Evolutionary conservation across 2,329 filamentous ascomycete species (phyloP).

Genomic region (Verticillium dahliae): DNA sequence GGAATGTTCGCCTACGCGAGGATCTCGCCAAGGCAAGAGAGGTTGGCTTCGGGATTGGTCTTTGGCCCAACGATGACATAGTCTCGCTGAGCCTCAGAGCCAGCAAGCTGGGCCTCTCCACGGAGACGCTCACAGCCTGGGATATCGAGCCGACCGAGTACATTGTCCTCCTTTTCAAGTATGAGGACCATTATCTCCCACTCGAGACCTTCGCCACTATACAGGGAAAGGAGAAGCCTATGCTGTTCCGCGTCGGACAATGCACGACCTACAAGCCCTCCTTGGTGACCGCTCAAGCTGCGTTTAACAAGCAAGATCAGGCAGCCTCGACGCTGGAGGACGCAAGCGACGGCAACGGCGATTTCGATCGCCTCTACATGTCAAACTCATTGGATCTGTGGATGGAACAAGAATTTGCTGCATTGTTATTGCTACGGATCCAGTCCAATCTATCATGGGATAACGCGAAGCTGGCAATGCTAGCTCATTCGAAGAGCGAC

Average conservation of each 20-base stretch:
- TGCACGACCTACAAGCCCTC: conserved; percentile 69
- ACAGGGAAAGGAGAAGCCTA: conserved; percentile 20
- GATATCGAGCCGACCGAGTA: conserved; percentile 60
- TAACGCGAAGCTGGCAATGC: neutral
- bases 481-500: neutral
- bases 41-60: conserved; percentile 65
- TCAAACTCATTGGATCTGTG: conserved; percentile 64
- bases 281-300: conserved; percentile 40
- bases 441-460: conserved; percentile 7
- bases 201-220: conserved; percentile 45
- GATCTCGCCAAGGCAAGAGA: conserved; percentile 57
- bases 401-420: conserved; percentile 58
- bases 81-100: conserved; percentile 65
- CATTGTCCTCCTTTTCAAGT: conserved; percentile 65
- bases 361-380: conserved; percentile 58
- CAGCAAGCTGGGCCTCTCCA: conserved; percentile 63
- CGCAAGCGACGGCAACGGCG: neutral
- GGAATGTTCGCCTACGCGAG: conserved; percentile 23
- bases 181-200: conserved; percentile 53
- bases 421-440: conserved; percentile 50
- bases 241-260: conserved; percentile 61
- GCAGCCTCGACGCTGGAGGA: neutral
- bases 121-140: conserved; percentile 74
- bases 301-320: conserved; percentile 30
- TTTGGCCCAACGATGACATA: conserved; percentile 45